These are phyloP conservation scores for Phoma sp. DNA, from an alignment of 2,329 filamentous ascomycete species.

Conservation along the genomic window DNA sequence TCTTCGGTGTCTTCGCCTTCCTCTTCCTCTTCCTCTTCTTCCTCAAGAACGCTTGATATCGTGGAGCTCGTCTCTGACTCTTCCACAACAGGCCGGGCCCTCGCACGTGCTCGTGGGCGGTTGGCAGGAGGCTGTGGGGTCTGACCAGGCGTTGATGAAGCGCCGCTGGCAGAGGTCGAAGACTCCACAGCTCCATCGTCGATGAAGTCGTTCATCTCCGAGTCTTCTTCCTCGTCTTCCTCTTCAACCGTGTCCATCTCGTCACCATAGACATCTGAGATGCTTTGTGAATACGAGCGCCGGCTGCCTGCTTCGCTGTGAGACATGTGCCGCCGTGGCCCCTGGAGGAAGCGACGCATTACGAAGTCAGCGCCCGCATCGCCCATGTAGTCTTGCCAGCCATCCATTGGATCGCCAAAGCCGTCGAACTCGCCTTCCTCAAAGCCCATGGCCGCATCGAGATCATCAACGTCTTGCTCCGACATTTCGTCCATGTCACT, in stretches of 20 bases:
- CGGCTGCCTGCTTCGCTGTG: slow-evolving; percentile 51
- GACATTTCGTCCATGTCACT: slow-evolving; percentile 54
- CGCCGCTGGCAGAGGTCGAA: slow-evolving; percentile 30
- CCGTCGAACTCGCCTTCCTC: slow-evolving; percentile 44
- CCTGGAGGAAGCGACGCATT: slow-evolving; percentile 42
- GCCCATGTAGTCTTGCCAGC: slow-evolving; percentile 40
- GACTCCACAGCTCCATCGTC: slow-evolving; percentile 41
- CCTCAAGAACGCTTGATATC: slow-evolving; percentile 43
- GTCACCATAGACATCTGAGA: slow-evolving; percentile 48
- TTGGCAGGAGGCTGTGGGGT: slow-evolving; percentile 37
- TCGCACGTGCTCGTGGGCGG: slow-evolving; percentile 28
- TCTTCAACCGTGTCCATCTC: slow-evolving; percentile 53
- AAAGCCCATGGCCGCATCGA: slow-evolving; percentile 49
- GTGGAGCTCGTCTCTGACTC: slow-evolving; percentile 48
- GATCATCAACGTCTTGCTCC: slow-evolving; percentile 49
- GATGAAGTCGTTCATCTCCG: slow-evolving; percentile 52
- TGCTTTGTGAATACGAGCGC: slow-evolving; percentile 49
- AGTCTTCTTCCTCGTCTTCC: slow-evolving; percentile 49
- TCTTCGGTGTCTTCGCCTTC: slow-evolving; percentile 43
- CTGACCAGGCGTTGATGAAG: slow-evolving; percentile 39
- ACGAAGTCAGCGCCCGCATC: slow-evolving; percentile 38
- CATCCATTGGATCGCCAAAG: slow-evolving; percentile 39
- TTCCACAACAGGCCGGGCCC: slow-evolving; percentile 43
- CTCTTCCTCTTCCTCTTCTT: slow-evolving; percentile 35
- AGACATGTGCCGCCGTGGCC: slow-evolving; percentile 43